These are phyloP conservation scores for Quercus aquifolioides DNA, from an alignment of 306 rosid species.

Conservation along the genomic window DNA sequence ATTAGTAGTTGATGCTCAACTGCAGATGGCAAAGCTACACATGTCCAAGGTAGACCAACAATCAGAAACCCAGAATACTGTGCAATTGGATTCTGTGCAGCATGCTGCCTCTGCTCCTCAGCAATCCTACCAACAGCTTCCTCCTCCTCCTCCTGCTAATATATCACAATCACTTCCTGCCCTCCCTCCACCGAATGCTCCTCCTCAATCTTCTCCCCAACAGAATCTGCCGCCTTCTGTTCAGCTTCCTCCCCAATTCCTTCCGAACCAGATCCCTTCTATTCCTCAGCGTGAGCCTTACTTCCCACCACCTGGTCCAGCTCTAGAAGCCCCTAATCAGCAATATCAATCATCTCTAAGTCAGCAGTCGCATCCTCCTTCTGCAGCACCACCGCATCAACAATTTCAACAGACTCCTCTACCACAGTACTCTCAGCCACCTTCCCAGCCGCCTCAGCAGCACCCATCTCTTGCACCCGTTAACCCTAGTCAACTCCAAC, in stretches of 20 bases:
- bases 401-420: conserved; percentile 60
- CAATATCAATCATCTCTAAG: conserved; percentile 58
- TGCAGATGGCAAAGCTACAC: conserved; percentile 59
- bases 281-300: conserved; percentile 65
- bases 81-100: conserved; percentile 37
- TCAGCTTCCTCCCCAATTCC: conserved; percentile 58
- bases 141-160: conserved; percentile 45
- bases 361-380: conserved; percentile 52
- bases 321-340: conserved; percentile 61
- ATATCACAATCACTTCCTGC: conserved; percentile 47
- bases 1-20: conserved; percentile 54
- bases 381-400: conserved; percentile 49
- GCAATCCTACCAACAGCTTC: conserved; percentile 57
- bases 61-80: conserved; percentile 34
- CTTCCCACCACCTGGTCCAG: conserved; percentile 52
- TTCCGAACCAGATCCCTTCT: conserved; percentile 60
- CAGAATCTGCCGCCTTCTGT: conserved; percentile 42
- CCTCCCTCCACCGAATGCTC: conserved; percentile 58
- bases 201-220: conserved; percentile 54
- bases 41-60: conserved; percentile 47
- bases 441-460: conserved; percentile 53
- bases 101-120: conserved; percentile 56
- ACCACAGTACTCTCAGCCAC: conserved; percentile 60
- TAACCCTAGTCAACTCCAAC: conserved; percentile 51
- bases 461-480: conserved; percentile 47